phyloP scores from a whole-genome alignment of 2,329 filamentous ascomycete species.

The Atkinsonella texensis region DNA sequence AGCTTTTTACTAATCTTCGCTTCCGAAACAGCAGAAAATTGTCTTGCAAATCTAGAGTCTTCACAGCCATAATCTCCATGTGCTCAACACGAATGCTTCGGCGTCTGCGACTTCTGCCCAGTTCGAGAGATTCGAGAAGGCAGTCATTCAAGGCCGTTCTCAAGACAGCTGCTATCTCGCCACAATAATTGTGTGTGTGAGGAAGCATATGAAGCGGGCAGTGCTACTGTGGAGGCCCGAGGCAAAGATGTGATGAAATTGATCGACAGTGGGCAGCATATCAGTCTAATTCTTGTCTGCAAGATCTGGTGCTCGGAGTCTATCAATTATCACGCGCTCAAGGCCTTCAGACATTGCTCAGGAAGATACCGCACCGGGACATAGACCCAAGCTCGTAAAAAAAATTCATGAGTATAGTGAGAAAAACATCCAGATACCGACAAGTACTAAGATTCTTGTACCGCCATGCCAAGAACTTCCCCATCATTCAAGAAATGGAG shows the following conservation, averaged over 20 bases:
- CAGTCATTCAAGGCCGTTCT: background rate
- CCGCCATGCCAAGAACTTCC: slow-evolving; percentile 17
- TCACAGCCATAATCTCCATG: slow-evolving; percentile 19
- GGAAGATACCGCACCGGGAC: background rate
- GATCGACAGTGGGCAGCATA: background rate
- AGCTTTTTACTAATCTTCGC: background rate
- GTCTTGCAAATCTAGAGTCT: slow-evolving; percentile 10
- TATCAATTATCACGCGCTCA: slow-evolving; percentile 11
- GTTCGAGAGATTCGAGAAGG: background rate
- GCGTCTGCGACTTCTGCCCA: slow-evolving; percentile 13
- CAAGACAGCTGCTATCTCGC: background rate
- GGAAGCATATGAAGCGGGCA: background rate
- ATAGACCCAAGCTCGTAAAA: slow-evolving; percentile 9
- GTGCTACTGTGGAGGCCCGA: background rate
- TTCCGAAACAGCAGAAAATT: background rate
- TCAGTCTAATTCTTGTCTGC: background rate
- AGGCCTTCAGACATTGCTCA: slow-evolving; percentile 11
- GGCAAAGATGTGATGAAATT: background rate
- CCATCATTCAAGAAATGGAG: slow-evolving; percentile 16
- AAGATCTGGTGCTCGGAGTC: slow-evolving; percentile 11
- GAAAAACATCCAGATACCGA: slow-evolving; percentile 25
- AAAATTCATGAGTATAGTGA: slow-evolving; percentile 20
- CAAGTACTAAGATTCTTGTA: slow-evolving; percentile 22
- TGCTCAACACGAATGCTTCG: slow-evolving; percentile 18
- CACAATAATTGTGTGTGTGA: background rate